phyloP scores from a whole-genome alignment of 1,284 basidiomycete species.

The Inonotus obliquus region DNA sequence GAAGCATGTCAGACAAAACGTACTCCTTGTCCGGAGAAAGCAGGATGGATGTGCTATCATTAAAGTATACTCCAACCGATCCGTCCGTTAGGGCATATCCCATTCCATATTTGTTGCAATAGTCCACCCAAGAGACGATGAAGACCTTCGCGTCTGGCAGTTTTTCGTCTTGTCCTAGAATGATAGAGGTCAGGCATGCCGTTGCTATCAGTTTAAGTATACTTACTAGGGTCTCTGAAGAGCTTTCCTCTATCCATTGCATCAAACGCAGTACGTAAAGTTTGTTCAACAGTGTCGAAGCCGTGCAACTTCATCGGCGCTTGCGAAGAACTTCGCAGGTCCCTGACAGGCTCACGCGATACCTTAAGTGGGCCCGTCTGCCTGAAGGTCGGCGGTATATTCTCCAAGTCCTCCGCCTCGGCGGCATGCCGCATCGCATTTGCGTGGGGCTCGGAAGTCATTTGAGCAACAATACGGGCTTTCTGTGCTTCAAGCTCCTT shows the following conservation, averaged over 20 bases:
- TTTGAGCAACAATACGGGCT: constrained; percentile 85
- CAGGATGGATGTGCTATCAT: constrained; percentile 86
- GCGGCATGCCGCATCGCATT: constrained; percentile 21
- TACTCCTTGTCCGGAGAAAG: constrained; percentile 81
- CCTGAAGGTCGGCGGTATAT: constrained; percentile 32
- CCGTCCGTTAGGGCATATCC: constrained; percentile 96
- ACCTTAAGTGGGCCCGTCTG: constrained; percentile 26
- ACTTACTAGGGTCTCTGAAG: constrained; percentile 59
- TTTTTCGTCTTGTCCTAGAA: constrained; percentile 33
- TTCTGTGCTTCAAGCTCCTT: constrained; percentile 83
- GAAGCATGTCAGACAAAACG: constrained; percentile 28
- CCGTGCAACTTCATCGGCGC: constrained; percentile 40
- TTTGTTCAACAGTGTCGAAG: constrained; percentile 64
- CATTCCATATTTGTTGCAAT: constrained; percentile 98
- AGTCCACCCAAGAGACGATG: constrained; percentile 97
- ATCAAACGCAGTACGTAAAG: constrained; percentile 65
- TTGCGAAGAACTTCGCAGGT: constrained; percentile 20
- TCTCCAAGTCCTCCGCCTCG: constrained; percentile 40
- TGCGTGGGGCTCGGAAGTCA: constrained; percentile 47
- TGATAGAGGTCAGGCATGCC: neutral
- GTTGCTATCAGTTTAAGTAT: neutral
- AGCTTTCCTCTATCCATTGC: constrained; percentile 53
- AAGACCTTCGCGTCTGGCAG: constrained; percentile 77
- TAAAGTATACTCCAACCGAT: constrained; percentile 92
- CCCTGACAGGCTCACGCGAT: constrained; percentile 29